phyloP scores from a whole-genome alignment of 805 yeast genomes.

The Ogataea degrootiae region DNA sequence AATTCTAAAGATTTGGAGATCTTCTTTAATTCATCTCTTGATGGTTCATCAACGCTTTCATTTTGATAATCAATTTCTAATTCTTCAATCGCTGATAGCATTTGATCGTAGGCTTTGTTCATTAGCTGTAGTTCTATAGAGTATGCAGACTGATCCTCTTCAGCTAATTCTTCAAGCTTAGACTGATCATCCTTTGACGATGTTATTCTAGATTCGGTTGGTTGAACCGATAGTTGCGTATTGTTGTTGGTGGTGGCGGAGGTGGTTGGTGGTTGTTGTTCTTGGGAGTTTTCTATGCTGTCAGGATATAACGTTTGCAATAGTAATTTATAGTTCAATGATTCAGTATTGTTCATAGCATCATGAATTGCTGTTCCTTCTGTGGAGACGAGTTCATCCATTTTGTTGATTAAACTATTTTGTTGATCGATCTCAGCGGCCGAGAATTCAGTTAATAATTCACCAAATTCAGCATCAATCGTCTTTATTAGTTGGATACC shows the following conservation, averaged over 20 bases:
- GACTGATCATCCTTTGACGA: neutral
- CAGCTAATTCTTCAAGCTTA: constrained; percentile 1
- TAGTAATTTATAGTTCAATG: constrained; percentile 19
- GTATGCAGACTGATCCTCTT: constrained; percentile 22
- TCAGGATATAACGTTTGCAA: constrained; percentile 8
- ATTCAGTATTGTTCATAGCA: constrained; percentile 20
- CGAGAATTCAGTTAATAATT: constrained; percentile 4
- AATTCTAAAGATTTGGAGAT: constrained; percentile 30
- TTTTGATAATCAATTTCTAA: constrained; percentile 24
- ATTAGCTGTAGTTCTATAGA: constrained; percentile 18
- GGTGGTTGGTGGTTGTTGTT: neutral
- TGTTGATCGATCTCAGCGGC: constrained; percentile 11
- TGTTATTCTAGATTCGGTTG: too few relatives aligned
- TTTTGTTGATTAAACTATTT: constrained; percentile 12
- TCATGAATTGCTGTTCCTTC: constrained; percentile 16
- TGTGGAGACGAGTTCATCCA: constrained; percentile 17
- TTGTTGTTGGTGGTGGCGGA: neutral
- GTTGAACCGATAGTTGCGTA: neutral
- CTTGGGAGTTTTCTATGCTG: neutral
- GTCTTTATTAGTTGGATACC: constrained; percentile 17
- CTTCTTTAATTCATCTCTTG: constrained; percentile 12
- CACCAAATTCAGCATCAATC: constrained; percentile 22
- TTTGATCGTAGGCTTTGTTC: constrained; percentile 27
- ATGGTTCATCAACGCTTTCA: constrained; percentile 19
- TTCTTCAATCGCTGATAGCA: constrained; percentile 27